Base-by-base conservation (phyloP, 352 stramenopile species). In the Phytophthora fragariaefolia region DNA sequence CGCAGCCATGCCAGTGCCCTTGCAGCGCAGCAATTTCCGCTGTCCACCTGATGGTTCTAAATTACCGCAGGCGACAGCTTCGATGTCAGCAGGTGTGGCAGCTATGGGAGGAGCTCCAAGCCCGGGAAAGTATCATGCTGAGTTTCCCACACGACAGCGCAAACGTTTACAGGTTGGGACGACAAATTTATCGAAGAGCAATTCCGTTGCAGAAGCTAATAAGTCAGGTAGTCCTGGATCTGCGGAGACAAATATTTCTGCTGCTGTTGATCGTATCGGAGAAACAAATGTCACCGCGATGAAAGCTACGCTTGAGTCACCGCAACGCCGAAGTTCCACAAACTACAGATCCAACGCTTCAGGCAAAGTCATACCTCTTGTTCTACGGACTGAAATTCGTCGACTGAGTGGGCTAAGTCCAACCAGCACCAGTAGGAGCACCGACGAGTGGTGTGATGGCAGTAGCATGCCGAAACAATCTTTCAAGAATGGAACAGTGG, bases 101-200 rank as follows among this genome's bases (percentile, higher is more conserved):
- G 56, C 57, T 6, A 60, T 76, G 51, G 63, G 63, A 49, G 46
- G 57, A 38, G 6, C 18, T 54, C 48, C 17, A 22, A 74, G 53
- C 13, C 34, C 18, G 13, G 65, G 27, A 34, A 49, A 81, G 23
- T 87, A 78, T 30, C 73, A 83, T 32, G 48, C 71, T 13, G 77
- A 91, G 23, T 68, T 89, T 49, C 82, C 80, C 45, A 71, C 71
- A 20, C 80, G 78, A 15, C 76, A 89, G 45, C 73, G 80, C 58
- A 90, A 90, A 52, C 74, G 87, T 7, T 45, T 93, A n/a, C 87
- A 92, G 57, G 82, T 95, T n/a, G 87, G 86, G 4, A 63, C 74
- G 5, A 95, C 84, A 0, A 95, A 95, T 53, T 58, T 92, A 24
- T 56, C 58, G 1, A 83, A 80, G 36, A 74, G 62, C 52, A 46